phyloP scores from a whole-genome alignment of 2,329 filamentous ascomycete species.

The Stylonectria norvegica region DNA sequence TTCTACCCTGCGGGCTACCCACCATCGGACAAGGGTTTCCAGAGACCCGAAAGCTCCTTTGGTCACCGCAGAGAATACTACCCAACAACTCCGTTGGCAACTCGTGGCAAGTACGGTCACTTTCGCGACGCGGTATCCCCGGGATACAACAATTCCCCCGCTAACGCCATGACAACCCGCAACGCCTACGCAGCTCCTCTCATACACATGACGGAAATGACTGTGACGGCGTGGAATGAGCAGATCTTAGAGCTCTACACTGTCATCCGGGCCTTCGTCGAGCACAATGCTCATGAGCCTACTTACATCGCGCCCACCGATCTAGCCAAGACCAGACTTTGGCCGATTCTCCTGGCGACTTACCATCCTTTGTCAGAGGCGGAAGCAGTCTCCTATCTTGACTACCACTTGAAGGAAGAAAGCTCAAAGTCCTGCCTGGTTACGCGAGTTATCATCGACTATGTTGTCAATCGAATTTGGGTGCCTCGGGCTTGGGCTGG shows the following conservation, averaged over 20 bases:
- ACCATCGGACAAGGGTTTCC: slow-evolving; percentile 18
- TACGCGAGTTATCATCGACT: slow-evolving; percentile 41
- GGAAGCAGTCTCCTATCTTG: slow-evolving; percentile 40
- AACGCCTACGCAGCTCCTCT: slow-evolving; percentile 24
- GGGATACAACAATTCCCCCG: slow-evolving; percentile 13
- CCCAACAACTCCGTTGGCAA: slow-evolving; percentile 30
- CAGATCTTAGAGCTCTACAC: slow-evolving; percentile 37
- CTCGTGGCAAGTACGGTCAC: slow-evolving; percentile 29
- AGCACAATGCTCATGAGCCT: slow-evolving; percentile 32
- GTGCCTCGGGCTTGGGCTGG: slow-evolving; percentile 39
- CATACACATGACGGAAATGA: slow-evolving; percentile 35
- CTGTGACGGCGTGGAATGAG: slow-evolving; percentile 34
- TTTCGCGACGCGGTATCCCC: slow-evolving; percentile 24
- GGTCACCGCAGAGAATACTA: slow-evolving; percentile 24
- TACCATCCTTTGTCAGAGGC: slow-evolving; percentile 37
- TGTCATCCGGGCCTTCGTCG: slow-evolving; percentile 35
- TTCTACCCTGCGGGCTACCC: slow-evolving; percentile 29
- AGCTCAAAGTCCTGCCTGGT: slow-evolving; percentile 42
- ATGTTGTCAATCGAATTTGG: slow-evolving; percentile 41
- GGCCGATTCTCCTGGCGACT: slow-evolving; percentile 36
- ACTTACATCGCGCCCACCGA: slow-evolving; percentile 28
- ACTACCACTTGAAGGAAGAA: slow-evolving; percentile 38
- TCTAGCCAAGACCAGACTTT: slow-evolving; percentile 31
- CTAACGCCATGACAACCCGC: slow-evolving; percentile 18
- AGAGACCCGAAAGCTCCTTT: slow-evolving; percentile 19